Base-by-base conservation (phyloP, 164 flowering plant genomes). In the Echeveria elegans region DNA sequence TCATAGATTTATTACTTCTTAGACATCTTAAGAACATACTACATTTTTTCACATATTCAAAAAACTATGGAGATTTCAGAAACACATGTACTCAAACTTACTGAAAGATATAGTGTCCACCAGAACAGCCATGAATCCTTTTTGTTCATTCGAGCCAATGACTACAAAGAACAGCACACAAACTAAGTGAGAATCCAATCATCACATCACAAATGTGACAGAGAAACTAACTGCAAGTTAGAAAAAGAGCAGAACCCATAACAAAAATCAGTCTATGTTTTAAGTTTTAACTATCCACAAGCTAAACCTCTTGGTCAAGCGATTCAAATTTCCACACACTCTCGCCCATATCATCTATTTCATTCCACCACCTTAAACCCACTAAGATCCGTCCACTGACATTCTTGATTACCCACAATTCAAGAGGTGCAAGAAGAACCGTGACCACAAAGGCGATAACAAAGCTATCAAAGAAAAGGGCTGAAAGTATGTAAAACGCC, bases 341-440 rank as follows among this genome's bases (percentile, higher is more conserved):
- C 76, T 94, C 98, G 26, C 95, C 98, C 70, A 77, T 69, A 29
- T 94, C 98, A 79, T 94, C 75, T 60, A 89, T 87, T 76, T 94
- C 97, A 81, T 94, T 94, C 97, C 97, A 91, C 98, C 98, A 94
- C 80, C 98, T 85, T 73, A 91, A 72, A 67, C 98, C 97, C 71
- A 91, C 98, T 66, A 94, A 77, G 60, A 94, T 94, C 36, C 97
- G 85, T 15, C 98, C 97, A 80, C 95, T 94, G n/a, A 94, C 95
- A 81, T 94, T 94, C 82, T 94, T 94, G 45, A 94, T 97, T 0
- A 94, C 97, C 98, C 98, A 91, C 71, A 94, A 94, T 69, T 91
- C 97, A 69, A 94, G 90, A 66, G 97, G 91, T 74, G 95, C 80
- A n/a, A 94, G 93, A 72, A 94, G 77, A 52, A 89, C 97, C 69